Evolutionary conservation across 2,329 filamentous ascomycete species (phyloP).

Genomic region (Penicillium sp.): DNA sequence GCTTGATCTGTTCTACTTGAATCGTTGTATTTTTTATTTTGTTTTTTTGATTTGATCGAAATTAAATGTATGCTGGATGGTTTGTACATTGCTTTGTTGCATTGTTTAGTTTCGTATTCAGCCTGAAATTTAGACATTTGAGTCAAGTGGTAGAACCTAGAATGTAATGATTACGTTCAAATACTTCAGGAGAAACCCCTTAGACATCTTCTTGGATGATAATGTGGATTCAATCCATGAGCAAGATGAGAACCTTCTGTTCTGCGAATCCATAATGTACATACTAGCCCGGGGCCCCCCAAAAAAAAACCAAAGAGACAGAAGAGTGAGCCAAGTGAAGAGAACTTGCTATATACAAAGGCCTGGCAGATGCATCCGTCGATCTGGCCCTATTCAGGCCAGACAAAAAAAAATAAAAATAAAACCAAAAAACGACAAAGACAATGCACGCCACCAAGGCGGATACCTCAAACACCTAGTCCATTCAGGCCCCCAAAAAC

Average conservation of each 20-base stretch:
- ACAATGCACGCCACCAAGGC: neutral
- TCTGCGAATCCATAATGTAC: slow-evolving; percentile 12
- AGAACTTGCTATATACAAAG: slow-evolving; percentile 12
- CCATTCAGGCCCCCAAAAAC: slow-evolving; percentile 1
- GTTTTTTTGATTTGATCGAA: too few species aligned
- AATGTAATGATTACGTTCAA: too few species aligned
- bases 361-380: slow-evolving; percentile 4
- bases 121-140: too few species aligned
- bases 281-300: slow-evolving; percentile 5
- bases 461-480: slow-evolving; percentile 2
- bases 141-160: too few species aligned
- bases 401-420: neutral
- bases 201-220: neutral
- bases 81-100: too few species aligned
- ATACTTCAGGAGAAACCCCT: too few species aligned
- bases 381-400: neutral
- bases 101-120: too few species aligned
- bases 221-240: slow-evolving; percentile 1
- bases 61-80: too few species aligned
- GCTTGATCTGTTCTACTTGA: too few species aligned
- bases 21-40: too few species aligned
- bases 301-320: neutral
- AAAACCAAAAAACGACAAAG: neutral
- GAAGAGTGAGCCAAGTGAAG: neutral
- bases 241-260: neutral